Base-by-base conservation (phyloP, 2,329 filamentous ascomycete genomes). In the Fusarium oxysporum region DNA sequence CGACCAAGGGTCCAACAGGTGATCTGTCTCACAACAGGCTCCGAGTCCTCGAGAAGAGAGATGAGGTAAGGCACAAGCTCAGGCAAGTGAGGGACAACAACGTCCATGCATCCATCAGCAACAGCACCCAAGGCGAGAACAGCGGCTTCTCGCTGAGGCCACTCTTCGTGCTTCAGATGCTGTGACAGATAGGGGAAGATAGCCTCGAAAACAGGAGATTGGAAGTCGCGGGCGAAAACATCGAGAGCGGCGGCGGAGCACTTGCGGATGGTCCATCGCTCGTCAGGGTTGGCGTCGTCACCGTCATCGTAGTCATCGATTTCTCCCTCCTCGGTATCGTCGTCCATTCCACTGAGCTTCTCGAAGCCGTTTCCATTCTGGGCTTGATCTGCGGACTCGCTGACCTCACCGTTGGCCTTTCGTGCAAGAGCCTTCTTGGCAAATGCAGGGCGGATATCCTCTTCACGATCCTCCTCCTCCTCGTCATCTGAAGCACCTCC, bases 1-100 rank as follows among this genome's bases (percentile, higher is more conserved):
- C 96, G 90, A 23, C 95, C 95, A 28, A 99, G 88, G 10, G 96
- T 97, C 96, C 96, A 99, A 83, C 96, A 99, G 30, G 96, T 98
- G 74, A 99, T 99, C 80, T 97, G 94, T 70, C 96, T 90, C 41
- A 99, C 96, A 19, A 98, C 92, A 19, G 96, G 94, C 82, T 98
- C 95, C 3, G 88, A 80, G 79, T 99, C 96, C 64, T 92, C 90
- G 40, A 99, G 87, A 1, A 98, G 88, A 12, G 92, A 92, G 75
- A 98, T 92, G 53, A 99, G 89, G 80, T 97, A 99, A 3, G 94
- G 93, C 5, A 98, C 91, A 44, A 99, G 87, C 79, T 97, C 92
- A 5, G 94, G 95, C 35, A 99, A 89, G 82, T 98, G 95, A 58
- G 95, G 96, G 51, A 92, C 92, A 58, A 99, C 95, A 25, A 93